Percentiles rank a stretch among this genome's conserved stretches.
phyloP scores from a whole-genome alignment of 495 filamentous ascomycete species.

The Thozetella sp. region DNA sequence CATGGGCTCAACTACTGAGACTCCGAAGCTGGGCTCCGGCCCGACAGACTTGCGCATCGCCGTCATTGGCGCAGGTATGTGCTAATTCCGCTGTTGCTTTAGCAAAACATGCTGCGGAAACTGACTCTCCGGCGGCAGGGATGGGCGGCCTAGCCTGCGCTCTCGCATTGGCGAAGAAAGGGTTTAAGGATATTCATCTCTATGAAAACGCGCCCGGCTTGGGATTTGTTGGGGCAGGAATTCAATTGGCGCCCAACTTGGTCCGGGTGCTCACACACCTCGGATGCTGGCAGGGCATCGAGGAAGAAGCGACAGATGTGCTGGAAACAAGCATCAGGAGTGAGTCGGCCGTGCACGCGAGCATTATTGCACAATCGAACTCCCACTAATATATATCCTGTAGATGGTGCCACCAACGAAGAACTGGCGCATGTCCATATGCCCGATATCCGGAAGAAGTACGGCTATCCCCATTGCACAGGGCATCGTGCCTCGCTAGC shows the following conservation, averaged over 20 bases:
- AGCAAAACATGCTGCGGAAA: neutral
- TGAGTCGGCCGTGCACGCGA: constrained; percentile 7
- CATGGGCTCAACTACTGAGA: neutral
- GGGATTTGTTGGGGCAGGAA: constrained; percentile 81
- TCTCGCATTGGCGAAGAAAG: constrained; percentile 71
- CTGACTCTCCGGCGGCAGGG: constrained; percentile 40
- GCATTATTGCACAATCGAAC: constrained; percentile 5
- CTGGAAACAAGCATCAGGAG: constrained; percentile 45
- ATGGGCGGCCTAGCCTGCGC: constrained; percentile 78
- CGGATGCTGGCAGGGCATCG: constrained; percentile 70
- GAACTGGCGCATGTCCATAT: constrained; percentile 73
- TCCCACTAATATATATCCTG: constrained; percentile 13
- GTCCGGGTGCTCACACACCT: constrained; percentile 70
- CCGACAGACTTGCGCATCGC: neutral
- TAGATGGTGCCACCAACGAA: constrained; percentile 66
- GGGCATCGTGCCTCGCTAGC: constrained; percentile 76
- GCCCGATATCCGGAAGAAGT: constrained; percentile 64
- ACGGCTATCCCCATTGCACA: constrained; percentile 76
- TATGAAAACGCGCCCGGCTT: constrained; percentile 74
- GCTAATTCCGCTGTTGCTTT: neutral
- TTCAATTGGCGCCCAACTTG: constrained; percentile 83
- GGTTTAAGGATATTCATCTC: constrained; percentile 71
- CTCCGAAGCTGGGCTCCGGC: neutral
- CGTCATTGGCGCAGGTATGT: neutral
- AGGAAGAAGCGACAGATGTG: constrained; percentile 56